A percentile compares a stretch with the other conserved stretches of the same genome.
These are phyloP conservation scores for Porogramme epimiltina DNA, from an alignment of 1,284 basidiomycete species.

Conservation along the genomic window DNA sequence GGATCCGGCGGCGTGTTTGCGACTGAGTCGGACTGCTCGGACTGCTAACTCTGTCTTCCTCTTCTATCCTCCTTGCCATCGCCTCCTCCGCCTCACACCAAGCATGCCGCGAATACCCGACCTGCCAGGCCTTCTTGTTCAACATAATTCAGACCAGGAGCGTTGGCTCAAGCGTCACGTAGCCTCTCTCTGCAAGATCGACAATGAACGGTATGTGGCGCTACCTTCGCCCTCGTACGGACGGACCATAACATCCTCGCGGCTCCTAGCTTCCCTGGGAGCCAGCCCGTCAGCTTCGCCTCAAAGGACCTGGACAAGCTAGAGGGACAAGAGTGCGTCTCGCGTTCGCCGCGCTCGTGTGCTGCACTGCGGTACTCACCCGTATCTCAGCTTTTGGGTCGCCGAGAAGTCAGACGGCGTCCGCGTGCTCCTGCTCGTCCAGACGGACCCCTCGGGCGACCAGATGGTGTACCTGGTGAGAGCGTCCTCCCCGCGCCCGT, in stretches of 20 bases:
- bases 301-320: constrained; percentile 70
- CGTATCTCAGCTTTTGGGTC: constrained; percentile 85
- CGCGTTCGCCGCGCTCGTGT: background rate
- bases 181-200: constrained; percentile 64
- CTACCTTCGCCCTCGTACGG: constrained; percentile 6
- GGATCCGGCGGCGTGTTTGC: constrained; percentile 3
- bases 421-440: constrained; percentile 86
- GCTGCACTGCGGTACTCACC: background rate
- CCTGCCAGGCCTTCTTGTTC: constrained; percentile 61
- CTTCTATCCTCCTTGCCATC: background rate
- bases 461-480: constrained; percentile 86
- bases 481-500: constrained; percentile 2
- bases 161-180: constrained; percentile 66
- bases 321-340: constrained; percentile 79
- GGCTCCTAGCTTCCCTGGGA: constrained; percentile 76
- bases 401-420: constrained; percentile 99
- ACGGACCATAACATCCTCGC: background rate
- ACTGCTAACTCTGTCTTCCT: background rate
- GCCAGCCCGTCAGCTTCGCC: constrained; percentile 91
- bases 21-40: background rate
- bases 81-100: background rate
- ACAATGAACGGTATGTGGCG: constrained; percentile 52
- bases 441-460: constrained; percentile 64
- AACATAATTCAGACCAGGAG: constrained; percentile 58
- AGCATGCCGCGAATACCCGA: constrained; percentile 59